Percentiles rank a stretch among this genome's conserved stretches.
Evolutionary conservation across 345 rosid species (phyloP).

Genomic region (Zanthoxylum bungeanum): DNA sequence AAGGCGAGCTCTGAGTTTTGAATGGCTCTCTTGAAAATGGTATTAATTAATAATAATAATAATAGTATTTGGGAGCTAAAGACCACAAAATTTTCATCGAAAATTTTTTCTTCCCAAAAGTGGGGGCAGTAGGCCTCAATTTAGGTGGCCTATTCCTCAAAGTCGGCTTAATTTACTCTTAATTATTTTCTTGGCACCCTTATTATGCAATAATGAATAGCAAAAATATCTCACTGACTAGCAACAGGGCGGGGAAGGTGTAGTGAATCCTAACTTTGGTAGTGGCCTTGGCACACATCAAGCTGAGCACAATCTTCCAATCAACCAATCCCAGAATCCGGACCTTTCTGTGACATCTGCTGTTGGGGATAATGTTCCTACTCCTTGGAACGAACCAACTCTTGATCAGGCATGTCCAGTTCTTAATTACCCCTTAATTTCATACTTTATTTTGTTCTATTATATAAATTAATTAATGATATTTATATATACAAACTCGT

Average conservation of each 20-base stretch:
- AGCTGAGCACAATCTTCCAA: neutral
- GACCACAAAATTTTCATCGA: too few relatives aligned
- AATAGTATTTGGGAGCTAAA: too few relatives aligned
- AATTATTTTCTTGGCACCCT: neutral
- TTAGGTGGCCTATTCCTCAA: too few relatives aligned
- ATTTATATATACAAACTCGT: neutral
- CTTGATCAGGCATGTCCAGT: conserved; percentile 22
- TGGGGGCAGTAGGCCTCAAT: too few relatives aligned
- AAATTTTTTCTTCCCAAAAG: too few relatives aligned
- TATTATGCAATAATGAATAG: neutral
- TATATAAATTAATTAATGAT: neutral
- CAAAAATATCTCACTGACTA: neutral
- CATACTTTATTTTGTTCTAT: neutral
- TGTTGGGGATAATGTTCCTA: neutral
- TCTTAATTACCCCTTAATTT: neutral
- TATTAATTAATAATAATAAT: too few relatives aligned
- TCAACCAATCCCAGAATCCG: conserved; percentile 5
- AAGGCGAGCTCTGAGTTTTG: too few relatives aligned
- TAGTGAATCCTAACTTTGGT: neutral
- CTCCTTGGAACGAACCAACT: conserved; percentile 11
- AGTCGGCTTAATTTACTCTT: too few relatives aligned
- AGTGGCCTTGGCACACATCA: neutral
- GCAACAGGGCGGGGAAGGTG: conserved; percentile 8
- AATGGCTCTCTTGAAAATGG: too few relatives aligned
- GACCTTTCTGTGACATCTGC: conserved; percentile 1